These are phyloP conservation scores for Cytospora chrysosperma DNA, from an alignment of 2,329 filamentous ascomycete species.

Conservation along the genomic window DNA sequence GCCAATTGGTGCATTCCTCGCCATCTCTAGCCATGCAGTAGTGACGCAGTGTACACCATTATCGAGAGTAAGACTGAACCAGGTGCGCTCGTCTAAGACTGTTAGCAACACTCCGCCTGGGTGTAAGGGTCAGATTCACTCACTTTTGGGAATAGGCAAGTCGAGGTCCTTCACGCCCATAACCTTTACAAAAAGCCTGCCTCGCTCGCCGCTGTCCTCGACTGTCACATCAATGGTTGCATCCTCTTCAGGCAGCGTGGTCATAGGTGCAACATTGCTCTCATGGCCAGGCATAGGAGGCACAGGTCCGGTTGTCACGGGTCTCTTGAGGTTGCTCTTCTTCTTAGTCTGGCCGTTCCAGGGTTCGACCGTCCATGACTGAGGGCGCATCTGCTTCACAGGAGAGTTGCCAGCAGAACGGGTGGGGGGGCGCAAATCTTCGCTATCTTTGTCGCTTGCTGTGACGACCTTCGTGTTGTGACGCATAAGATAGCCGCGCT, in stretches of 20 bases:
- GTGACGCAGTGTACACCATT: slow-evolving; percentile 98
- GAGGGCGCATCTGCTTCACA: slow-evolving; percentile 73
- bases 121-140: slow-evolving; percentile 36
- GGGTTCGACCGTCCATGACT: slow-evolving; percentile 94
- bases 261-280: slow-evolving; percentile 69
- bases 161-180: slow-evolving; percentile 96
- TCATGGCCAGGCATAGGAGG: slow-evolving; percentile 87
- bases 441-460: slow-evolving; percentile 73
- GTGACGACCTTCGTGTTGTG: slow-evolving; percentile 97
- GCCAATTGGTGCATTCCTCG: slow-evolving; percentile 87
- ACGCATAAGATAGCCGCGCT: slow-evolving; percentile 98
- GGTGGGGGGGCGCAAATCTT: slow-evolving; percentile 50
- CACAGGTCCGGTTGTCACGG: slow-evolving; percentile 58
- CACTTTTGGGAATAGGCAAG: slow-evolving; percentile 85
- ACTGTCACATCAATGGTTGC: slow-evolving; percentile 53
- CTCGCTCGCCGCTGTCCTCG: slow-evolving; percentile 82
- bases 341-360: slow-evolving; percentile 84
- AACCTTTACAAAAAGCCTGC: slow-evolving; percentile 96
- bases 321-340: slow-evolving; percentile 60
- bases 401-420: slow-evolving; percentile 69
- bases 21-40: slow-evolving; percentile 90
- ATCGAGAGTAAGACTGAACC: slow-evolving; percentile 96
- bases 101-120: slow-evolving; percentile 23
- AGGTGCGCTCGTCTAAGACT: slow-evolving; percentile 74
- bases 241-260: slow-evolving; percentile 69